Conservation (phyloP, 1,284 basidiomycete genomes). For the Puccinia coronata region DNA sequence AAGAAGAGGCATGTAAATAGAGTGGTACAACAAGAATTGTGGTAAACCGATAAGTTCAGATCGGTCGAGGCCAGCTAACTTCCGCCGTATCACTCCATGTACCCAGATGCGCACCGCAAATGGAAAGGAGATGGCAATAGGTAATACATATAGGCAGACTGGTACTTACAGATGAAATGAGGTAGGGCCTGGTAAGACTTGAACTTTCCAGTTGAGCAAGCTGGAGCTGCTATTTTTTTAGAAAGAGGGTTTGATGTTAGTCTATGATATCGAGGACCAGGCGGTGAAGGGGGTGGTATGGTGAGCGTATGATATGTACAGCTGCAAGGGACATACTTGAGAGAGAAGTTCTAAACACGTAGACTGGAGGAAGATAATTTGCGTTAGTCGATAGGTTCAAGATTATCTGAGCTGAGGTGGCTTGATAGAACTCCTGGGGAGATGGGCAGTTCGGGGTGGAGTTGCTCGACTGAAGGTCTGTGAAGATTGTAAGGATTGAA, state of each 20-base stretch:
- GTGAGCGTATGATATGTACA: not conserved
- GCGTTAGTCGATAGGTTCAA: conserved; percentile 5
- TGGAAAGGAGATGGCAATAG: not conserved
- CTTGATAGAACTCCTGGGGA: conserved; percentile 14
- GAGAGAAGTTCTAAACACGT: not conserved
- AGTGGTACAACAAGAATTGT: not conserved
- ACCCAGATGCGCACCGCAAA: not conserved
- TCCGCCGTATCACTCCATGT: not conserved
- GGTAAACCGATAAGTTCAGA: not conserved
- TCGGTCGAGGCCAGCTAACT: not conserved
- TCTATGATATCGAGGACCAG: not conserved
- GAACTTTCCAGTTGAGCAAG: not conserved
- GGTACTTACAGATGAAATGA: conserved; percentile 3
- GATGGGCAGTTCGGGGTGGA: not conserved
- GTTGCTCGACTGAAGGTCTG: not conserved
- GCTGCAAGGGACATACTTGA: not conserved
- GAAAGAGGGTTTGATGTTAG: not conserved
- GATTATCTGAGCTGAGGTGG: conserved; percentile 12
- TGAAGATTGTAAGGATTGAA: not conserved
- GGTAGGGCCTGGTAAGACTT: too few relatives aligned
- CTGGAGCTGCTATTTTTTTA: not conserved
- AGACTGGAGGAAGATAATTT: not conserved
- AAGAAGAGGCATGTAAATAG: too few relatives aligned
- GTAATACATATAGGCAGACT: not conserved
- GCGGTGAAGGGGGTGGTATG: too few relatives aligned